Base-by-base conservation (phyloP, 2,329 filamentous ascomycete genomes). In the Geoglossum cookeanum region DNA sequence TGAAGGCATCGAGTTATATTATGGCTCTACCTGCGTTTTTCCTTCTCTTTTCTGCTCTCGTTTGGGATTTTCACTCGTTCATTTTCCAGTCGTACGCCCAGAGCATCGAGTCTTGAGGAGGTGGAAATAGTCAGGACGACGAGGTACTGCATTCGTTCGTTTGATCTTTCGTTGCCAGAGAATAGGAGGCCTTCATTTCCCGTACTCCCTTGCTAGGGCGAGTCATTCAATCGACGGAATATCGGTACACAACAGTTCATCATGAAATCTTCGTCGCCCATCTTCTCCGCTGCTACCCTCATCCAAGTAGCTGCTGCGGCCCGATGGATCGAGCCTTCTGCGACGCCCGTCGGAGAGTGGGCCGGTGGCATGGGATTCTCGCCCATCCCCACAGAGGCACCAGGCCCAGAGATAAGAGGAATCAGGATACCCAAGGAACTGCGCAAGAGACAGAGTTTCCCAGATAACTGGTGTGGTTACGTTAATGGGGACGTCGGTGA, bases 401-500 rank as follows among this genome's bases (percentile, higher is more conserved):
- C 61, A 32, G 61, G 58, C 6, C 4, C 57, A 2, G 13, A 53
- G 15, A 22, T 15, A 15, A 15, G 39, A 42, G 39, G 39, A 42
- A 57, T 56, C 55, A 44, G 55, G 2, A 58, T 61, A 32, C 59
- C 60, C 9, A 55, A 45, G 44, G 59, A 61, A 45, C 54, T 60
- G 11, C 48, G 53, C 32, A 58, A 58, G 11, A 35, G 30, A 33
- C 27, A 47, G 33, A 11, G 27, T 22, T 37, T 59, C 13, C 60
- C 61, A 6, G 22, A 39, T 27, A 62, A 61, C 58, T 63, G 61
- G 61, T 63, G 61, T 53, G 61, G 61, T 15, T 63, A 62, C 47
- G 52, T 63, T 52, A 49, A 47, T 13, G 57, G 61, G 35, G 42
- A 57, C 39, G 52, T 56, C 45, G 44, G 61, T 62, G 42, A 47